Percentiles rank a stretch among this genome's conserved stretches.
These are phyloP conservation scores for Stromatinia cepivora DNA, from an alignment of 2,329 filamentous ascomycete genomes.

Conservation along the genomic window DNA sequence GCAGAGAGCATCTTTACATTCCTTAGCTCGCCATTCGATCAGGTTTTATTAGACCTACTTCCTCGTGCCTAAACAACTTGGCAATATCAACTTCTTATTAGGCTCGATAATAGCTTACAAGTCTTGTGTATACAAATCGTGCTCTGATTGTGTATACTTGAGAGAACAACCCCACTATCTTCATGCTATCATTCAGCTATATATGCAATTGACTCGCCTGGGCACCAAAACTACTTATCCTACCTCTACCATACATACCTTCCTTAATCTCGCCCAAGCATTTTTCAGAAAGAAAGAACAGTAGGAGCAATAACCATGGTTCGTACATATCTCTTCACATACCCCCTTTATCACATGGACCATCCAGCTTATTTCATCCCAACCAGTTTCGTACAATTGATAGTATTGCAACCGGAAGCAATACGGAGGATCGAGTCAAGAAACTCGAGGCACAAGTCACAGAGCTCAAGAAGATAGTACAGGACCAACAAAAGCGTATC, in stretches of 20 bases:
- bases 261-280: background rate
- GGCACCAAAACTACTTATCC: background rate
- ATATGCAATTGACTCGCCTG: background rate
- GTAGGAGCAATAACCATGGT: background rate
- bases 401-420: background rate
- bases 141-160: background rate
- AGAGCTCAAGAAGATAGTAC: constrained; percentile 8
- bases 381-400: constrained; percentile 3
- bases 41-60: background rate
- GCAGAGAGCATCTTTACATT: background rate
- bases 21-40: background rate
- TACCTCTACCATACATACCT: background rate
- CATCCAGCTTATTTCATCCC: background rate
- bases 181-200: constrained; percentile 4
- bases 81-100: background rate
- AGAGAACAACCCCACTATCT: background rate
- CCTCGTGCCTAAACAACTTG: background rate
- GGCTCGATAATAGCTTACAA: background rate
- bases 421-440: background rate
- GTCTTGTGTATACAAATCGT: background rate
- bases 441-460: constrained; percentile 1
- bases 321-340: background rate
- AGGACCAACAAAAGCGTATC: background rate
- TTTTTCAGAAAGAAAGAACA: background rate
- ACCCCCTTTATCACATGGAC: background rate